Base-by-base conservation (phyloP, 306 rosid genomes). In the Lablab purpureus region DNA sequence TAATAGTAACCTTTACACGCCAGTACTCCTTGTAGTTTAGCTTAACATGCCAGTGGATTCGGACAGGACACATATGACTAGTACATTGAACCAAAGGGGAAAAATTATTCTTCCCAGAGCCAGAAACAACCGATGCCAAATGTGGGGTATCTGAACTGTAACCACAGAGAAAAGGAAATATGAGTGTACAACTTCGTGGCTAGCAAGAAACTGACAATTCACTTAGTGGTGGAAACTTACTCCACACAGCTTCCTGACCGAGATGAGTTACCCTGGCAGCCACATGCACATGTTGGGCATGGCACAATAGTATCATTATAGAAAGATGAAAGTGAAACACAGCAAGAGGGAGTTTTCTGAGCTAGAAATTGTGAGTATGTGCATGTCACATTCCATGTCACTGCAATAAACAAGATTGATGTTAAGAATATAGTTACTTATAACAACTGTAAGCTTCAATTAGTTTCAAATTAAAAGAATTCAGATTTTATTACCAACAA, bases 31-130 rank as follows among this genome's bases (percentile, higher is more conserved):
- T 80, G 91, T 94, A 94, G 84, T 92, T 91, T 46, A 90, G 65
- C 73, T 91, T 94, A 75, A 94, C 87, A 64, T 94, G 98, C 97
- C 98, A 94, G 84, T 94, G 98, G 83, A 94, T 83, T 73, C 97
- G 86, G 67, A 94, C 64, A 2, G 98, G 98, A 74, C 98, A 94
- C 98, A 92, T 92, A 62, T 94, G 98, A 19, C 81, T 66, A 2
- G 98, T 94, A 73, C 98, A 94, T 75, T 78, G 94, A 77, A 94
- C 93, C 80, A 91, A 76, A 79, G 98, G 96, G 1, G 83, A n/a
- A 49, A 66, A 22, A 64, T 27, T 84, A 60, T 85, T 85, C 80
- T 81, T 84, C 71, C 86, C 82, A 51, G 78, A 50, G 73, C 83
- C 74, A 25, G 90, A 62, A 80, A 92, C 94, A 72, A 90, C 93